phyloP scores from a whole-genome alignment of 495 filamentous ascomycete species.

The Neohortaea acidophila region DNA sequence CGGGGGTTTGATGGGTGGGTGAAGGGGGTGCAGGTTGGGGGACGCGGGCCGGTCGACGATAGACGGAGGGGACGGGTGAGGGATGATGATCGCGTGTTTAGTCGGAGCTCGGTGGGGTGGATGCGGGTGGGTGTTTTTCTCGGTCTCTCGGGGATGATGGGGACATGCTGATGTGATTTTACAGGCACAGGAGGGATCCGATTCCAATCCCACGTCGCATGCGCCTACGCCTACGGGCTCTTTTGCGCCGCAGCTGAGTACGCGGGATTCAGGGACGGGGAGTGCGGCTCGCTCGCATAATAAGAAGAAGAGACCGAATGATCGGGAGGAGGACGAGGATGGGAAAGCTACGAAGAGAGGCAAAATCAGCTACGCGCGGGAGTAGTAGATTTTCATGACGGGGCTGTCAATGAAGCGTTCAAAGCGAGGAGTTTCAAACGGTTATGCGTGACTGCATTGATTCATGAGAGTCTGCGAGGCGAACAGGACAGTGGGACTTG shows the following conservation, averaged over 20 bases:
- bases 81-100: slow-evolving; percentile 31
- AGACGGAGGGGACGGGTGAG: slow-evolving; percentile 23
- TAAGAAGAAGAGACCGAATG: slow-evolving; percentile 27
- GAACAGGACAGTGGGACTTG: no score
- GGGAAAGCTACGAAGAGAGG: slow-evolving; percentile 26
- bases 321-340: slow-evolving; percentile 28
- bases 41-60: slow-evolving; percentile 20
- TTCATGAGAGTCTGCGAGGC: no score
- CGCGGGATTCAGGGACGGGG: slow-evolving; percentile 21
- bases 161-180: slow-evolving; percentile 10
- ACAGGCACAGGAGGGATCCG: slow-evolving; percentile 14
- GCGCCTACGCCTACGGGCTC: slow-evolving; percentile 26
- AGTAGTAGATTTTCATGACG: no score
- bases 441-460: no score
- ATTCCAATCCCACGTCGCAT: slow-evolving; percentile 20
- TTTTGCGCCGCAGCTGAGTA: slow-evolving; percentile 19
- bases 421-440: no score
- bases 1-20: slow-evolving; percentile 95
- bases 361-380: slow-evolving; percentile 30
- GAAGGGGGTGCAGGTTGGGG: slow-evolving; percentile 46
- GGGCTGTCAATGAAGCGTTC: no score
- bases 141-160: neutral
- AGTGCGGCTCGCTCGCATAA: slow-evolving; percentile 19
- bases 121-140: slow-evolving; percentile 19
- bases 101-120: slow-evolving; percentile 25